These are phyloP conservation scores for Alternaria consortialis DNA, from an alignment of 2,329 filamentous ascomycete species.

Conservation along the genomic window DNA sequence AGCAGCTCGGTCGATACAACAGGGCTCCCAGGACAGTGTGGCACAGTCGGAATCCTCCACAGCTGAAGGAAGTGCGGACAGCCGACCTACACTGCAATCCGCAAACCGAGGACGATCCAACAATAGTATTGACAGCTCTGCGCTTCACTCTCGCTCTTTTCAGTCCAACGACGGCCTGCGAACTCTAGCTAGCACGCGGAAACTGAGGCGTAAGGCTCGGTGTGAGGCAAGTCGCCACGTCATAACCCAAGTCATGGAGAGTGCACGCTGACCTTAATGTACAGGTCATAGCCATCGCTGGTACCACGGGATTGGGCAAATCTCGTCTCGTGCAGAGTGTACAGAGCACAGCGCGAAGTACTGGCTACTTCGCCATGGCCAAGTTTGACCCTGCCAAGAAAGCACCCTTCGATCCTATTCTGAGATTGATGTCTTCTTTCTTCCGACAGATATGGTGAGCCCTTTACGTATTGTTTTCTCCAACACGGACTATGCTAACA, in stretches of 20 bases:
- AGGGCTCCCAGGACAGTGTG: slow-evolving; percentile 43
- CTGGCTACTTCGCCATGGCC: slow-evolving; percentile 68
- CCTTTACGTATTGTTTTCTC: neutral
- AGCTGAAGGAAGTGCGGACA: slow-evolving; percentile 33
- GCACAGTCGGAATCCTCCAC: slow-evolving; percentile 36
- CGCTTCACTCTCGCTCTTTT: slow-evolving; percentile 36
- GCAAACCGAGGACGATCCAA: slow-evolving; percentile 37
- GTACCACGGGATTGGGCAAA: slow-evolving; percentile 67
- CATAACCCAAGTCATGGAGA: no score
- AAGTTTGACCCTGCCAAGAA: slow-evolving; percentile 68
- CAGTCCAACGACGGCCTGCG: slow-evolving; percentile 40
- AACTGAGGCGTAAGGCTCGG: slow-evolving; percentile 62
- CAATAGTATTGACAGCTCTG: slow-evolving; percentile 42
- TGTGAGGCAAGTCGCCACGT: slow-evolving; percentile 54
- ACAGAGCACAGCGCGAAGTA: slow-evolving; percentile 64
- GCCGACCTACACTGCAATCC: slow-evolving; percentile 31
- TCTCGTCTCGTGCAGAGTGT: slow-evolving; percentile 67
- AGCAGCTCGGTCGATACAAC: slow-evolving; percentile 34
- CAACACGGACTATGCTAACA: neutral
- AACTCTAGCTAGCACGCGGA: slow-evolving; percentile 45
- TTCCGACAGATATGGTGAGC: slow-evolving; percentile 65
- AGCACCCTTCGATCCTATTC: slow-evolving; percentile 68
- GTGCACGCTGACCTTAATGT: neutral
- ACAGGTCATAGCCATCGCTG: slow-evolving; percentile 63
- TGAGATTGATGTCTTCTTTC: slow-evolving; percentile 67